phyloP scores from a whole-genome alignment of 2,329 filamentous ascomycete genomes.

The Aspergillus fumigatus region DNA sequence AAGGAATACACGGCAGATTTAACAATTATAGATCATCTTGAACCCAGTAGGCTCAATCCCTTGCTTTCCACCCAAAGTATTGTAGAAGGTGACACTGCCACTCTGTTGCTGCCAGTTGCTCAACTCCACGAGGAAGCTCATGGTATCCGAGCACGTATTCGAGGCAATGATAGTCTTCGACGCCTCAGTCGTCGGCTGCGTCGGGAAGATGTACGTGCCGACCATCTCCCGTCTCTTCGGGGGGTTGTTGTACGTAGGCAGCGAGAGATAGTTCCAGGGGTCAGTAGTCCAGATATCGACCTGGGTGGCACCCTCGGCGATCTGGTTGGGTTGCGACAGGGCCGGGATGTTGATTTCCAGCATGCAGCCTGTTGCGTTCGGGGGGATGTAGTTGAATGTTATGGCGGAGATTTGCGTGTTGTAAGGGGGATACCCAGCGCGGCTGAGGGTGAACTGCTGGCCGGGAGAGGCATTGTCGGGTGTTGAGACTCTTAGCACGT shows the following conservation, averaged over 20 bases:
- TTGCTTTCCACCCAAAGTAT: slow-evolving; percentile 5
- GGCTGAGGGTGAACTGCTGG: slow-evolving; percentile 8
- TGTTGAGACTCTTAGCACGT: slow-evolving; percentile 6
- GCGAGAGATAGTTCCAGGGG: not conserved
- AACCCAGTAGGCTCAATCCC: slow-evolving; percentile 9
- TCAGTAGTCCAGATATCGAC: slow-evolving; percentile 14
- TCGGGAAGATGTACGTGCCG: slow-evolving; percentile 9
- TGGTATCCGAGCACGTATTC: slow-evolving; percentile 6
- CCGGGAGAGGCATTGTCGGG: slow-evolving; percentile 9
- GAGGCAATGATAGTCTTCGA: slow-evolving; percentile 6
- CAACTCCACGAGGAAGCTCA: slow-evolving; percentile 16
- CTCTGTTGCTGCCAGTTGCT: slow-evolving; percentile 10
- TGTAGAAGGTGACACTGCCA: slow-evolving; percentile 14
- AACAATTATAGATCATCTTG: slow-evolving; percentile 14
- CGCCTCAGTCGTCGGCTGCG: not conserved
- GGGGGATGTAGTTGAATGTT: slow-evolving; percentile 15
- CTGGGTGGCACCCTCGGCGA: slow-evolving; percentile 10
- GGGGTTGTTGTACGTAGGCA: slow-evolving; percentile 9
- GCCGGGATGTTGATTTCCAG: slow-evolving; percentile 12
- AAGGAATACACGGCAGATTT: not conserved
- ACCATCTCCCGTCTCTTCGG: slow-evolving; percentile 5
- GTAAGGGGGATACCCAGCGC: not conserved
- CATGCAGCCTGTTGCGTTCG: slow-evolving; percentile 13
- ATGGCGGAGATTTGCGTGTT: slow-evolving; percentile 8
- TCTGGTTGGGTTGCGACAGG: slow-evolving; percentile 6